Conservation (phyloP, 176 grass and related monocot species). For the Oryza coarctata region DNA sequence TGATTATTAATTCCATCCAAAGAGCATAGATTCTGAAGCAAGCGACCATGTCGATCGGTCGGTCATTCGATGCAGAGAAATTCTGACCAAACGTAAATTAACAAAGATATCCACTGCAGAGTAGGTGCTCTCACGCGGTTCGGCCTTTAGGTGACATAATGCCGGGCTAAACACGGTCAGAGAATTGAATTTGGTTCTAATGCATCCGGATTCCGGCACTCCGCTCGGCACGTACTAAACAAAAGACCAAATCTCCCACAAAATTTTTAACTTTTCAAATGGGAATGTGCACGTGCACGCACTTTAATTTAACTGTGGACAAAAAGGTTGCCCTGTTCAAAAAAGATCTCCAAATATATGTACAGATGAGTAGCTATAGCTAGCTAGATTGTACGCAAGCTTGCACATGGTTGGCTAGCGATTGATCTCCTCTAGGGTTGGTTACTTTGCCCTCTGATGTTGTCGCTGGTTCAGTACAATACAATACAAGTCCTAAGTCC, state of each 20-base stretch:
- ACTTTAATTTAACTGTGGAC: neutral
- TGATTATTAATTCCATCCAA: neutral
- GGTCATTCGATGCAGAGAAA: neutral
- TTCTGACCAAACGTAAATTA: neutral
- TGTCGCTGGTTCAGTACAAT: too few species aligned
- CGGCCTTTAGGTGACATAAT: constrained; percentile 49
- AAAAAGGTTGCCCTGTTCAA: neutral
- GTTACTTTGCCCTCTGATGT: constrained; percentile 19
- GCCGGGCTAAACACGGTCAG: constrained; percentile 41
- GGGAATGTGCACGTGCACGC: neutral
- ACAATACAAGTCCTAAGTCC: too few species aligned
- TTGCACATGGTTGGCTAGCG: constrained; percentile 18
- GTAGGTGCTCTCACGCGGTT: constrained; percentile 32
- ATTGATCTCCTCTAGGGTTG: neutral
- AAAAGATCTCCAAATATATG: neutral
- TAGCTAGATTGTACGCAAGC: neutral
- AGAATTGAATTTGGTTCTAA: constrained; percentile 30
- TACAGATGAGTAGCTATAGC: neutral
- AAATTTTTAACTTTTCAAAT: neutral
- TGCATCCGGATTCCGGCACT: constrained; percentile 9
- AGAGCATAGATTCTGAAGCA: neutral
- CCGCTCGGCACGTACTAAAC: constrained; percentile 19
- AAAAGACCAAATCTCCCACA: neutral
- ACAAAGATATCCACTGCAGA: neutral
- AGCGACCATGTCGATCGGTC: neutral